A percentile compares a stretch with the other conserved stretches of the same genome.
These are phyloP conservation scores for Marasmius sp. DNA, from an alignment of 1,284 basidiomycete species.

Conservation along the genomic window DNA sequence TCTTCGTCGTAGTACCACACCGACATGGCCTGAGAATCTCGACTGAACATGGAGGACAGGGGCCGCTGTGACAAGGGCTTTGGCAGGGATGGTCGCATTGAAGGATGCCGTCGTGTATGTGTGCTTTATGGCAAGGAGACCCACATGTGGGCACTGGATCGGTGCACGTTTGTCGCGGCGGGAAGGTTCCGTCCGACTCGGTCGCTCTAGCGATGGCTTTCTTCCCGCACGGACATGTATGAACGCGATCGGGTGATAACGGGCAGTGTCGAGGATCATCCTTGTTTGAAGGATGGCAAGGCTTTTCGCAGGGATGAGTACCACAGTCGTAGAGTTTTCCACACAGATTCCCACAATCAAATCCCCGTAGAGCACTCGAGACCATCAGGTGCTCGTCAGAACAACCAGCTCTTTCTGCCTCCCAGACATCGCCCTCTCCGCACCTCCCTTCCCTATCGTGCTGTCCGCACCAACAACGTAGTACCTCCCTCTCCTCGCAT, in stretches of 20 bases:
- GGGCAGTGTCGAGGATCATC: slow-evolving; percentile 62
- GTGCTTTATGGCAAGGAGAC: slow-evolving; percentile 64
- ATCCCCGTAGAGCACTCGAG: slow-evolving; percentile 58
- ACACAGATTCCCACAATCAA: slow-evolving; percentile 65
- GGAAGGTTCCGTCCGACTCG: slow-evolving; percentile 34
- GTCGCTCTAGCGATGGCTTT: slow-evolving; percentile 45
- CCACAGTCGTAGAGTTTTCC: slow-evolving; percentile 76
- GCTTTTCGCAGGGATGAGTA: slow-evolving; percentile 65
- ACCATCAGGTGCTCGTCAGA: slow-evolving; percentile 19
- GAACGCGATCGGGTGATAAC: slow-evolving; percentile 64
- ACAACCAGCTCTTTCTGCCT: slow-evolving; percentile 13
- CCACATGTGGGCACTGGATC: slow-evolving; percentile 80
- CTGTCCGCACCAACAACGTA: slow-evolving; percentile 79
- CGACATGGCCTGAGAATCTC: slow-evolving; percentile 73
- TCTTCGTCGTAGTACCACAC: slow-evolving; percentile 68
- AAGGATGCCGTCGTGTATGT: slow-evolving; percentile 31
- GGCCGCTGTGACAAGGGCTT: slow-evolving; percentile 54
- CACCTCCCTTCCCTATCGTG: slow-evolving; percentile 61
- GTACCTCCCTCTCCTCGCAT: slow-evolving; percentile 56
- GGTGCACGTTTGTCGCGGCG: slow-evolving; percentile 61
- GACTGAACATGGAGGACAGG: slow-evolving; percentile 76
- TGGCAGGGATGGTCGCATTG: slow-evolving; percentile 70
- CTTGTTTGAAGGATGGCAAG: slow-evolving; percentile 72
- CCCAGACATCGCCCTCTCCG: slow-evolving; percentile 48
- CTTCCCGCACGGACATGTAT: slow-evolving; percentile 81